Evolutionary conservation across 2,329 filamentous ascomycete species (phyloP), one percentile per base, ranked within the genome.

Genomic region (Sphaerostilbella broomeana): DNA sequence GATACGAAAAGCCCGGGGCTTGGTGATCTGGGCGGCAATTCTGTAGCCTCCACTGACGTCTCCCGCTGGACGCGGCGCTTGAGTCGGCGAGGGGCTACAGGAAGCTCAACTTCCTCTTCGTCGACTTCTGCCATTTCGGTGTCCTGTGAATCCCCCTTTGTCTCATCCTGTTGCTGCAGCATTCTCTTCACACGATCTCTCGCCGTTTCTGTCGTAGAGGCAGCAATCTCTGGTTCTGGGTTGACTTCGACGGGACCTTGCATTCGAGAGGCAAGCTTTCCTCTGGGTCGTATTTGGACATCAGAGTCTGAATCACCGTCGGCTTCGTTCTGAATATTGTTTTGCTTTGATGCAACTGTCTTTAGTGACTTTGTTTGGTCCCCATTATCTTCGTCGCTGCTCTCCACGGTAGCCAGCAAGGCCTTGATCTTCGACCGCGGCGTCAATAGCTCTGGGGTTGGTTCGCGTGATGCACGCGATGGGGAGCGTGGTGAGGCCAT

Each of bases 191-290:
- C 60, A 43, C 67, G 63, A 43, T 69, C 64, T 35, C 62, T 57
- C 4, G 63, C 60, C 32, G 57, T 61, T 29, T 58, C 58, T 2
- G 54, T 47, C 9, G 46, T 42, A 18, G 51, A n/a, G n/a, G n/a
- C 46, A 1, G 51, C 51, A 17, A 17, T 36, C n/a, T 34, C 35
- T 24, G 18, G 16, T 18, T 39, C 22, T 17, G 39, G 44, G 9
- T 49, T 49, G 7, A 49, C 55, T 25, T 47, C 33, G 16, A 44
- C 40, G 21, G 45, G 49, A 28, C 57, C 70, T 45, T 74, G 70
- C 71, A 87, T 78, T 36, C 77, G 70, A 12, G 81, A 71, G 10
- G 81, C 81, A 49, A 86, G 67, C 37, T 75, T 73, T 17, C 81
- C 81, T 39, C 73, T 71, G 1, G 82, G 82, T 30, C 67, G 65